Evolutionary conservation across 306 rosid genomes (phyloP), one percentile per base, ranked within the genome.

Genomic region (Cucurbita moschata): DNA sequence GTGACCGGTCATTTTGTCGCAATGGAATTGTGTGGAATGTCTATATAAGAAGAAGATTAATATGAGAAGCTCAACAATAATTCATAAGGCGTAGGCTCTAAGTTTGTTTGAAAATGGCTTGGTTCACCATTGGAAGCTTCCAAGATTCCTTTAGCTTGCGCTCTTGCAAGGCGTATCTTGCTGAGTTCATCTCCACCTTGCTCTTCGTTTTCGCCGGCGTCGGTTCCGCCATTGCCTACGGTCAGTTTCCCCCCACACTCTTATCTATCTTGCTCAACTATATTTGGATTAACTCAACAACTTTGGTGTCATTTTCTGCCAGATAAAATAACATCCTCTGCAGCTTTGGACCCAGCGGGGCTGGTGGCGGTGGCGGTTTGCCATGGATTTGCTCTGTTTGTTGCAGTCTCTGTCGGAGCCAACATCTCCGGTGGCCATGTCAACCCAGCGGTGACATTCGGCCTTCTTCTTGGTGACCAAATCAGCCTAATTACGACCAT

Each of bases 371-470:
- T 92, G 62, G 98, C 98, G 7, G 66, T 88, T n/a, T 86, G 89
- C 85, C 98, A 92, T 71, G 96, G 86, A 11, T 84, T 92, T 80
- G 96, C 96, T 81, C 85, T 92, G 7, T 92, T 92, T 72, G 96
- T 90, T 63, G 98, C 98, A 16, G 98, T 92, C 74, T 39, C 96
- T 1, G 78, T 90, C 74, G 88, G 88, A 19, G 96, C 96, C 76
- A 92, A 90, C 85, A 92, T 92, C 80, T 92, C 98, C 54, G 96
- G 96, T 40, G 98, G 96, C 4, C 98, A 92, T 78, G 96, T 92
- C 4, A 92, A 92, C 88, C 98, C 96, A 13, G 96, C 98, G 7
- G 98, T 92, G 71, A 92, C 96, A n/a, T 88, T 92, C 44, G 96
- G 98, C 21, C 85, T 92, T 88, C 96, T 96, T 79, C 77, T 89